phyloP scores from a whole-genome alignment of 2,329 filamentous ascomycete genomes.

The Cladosporium sp. region DNA sequence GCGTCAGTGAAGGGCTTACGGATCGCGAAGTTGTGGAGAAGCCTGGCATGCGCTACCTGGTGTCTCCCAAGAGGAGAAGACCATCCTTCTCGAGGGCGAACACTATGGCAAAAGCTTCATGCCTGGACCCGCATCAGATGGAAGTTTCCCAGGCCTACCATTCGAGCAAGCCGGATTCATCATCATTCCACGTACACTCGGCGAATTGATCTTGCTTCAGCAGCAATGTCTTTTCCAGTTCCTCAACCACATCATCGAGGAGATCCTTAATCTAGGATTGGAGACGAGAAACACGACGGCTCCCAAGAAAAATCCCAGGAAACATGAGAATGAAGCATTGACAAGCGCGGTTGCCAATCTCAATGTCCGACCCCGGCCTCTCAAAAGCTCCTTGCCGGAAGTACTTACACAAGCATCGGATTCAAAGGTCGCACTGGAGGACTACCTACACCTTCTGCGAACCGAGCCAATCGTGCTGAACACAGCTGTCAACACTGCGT shows the following conservation, averaged over 20 bases:
- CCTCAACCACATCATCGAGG: conserved; percentile 22
- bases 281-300: not conserved
- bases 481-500: conserved; percentile 19
- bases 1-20: conserved; percentile 10
- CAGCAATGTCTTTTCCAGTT: conserved; percentile 5
- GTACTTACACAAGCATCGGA: conserved; percentile 18
- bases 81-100: not conserved
- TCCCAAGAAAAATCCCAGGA: not conserved
- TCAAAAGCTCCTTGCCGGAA: conserved; percentile 19
- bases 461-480: conserved; percentile 22
- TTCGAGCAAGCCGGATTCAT: not conserved
- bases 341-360: conserved; percentile 18
- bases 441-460: conserved; percentile 19
- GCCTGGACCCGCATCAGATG: too few species aligned
- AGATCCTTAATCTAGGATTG: conserved; percentile 20
- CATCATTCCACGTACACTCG: not conserved
- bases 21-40: not conserved
- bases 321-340: not conserved
- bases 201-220: not conserved
- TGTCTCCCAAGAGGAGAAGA: not conserved
- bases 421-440: conserved; percentile 17
- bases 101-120: not conserved
- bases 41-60: not conserved
- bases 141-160: too few species aligned
- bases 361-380: conserved; percentile 9